phyloP scores from a whole-genome alignment of 495 filamentous ascomycete genomes.

The Penicillium cinerascens region DNA sequence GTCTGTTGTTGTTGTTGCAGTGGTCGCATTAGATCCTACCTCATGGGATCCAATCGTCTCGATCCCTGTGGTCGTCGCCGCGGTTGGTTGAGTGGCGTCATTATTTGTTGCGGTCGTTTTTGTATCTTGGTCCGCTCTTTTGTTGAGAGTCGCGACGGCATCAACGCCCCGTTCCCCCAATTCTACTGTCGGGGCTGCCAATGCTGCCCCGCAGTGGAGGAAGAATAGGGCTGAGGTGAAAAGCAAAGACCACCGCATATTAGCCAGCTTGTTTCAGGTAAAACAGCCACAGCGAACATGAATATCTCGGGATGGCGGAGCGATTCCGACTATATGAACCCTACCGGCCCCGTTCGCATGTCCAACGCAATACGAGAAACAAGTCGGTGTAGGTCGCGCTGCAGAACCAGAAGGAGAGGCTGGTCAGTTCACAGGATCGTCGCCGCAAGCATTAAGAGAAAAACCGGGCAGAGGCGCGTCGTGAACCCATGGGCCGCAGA shows the following conservation, averaged over 20 bases:
- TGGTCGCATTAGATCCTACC: constrained; percentile 5
- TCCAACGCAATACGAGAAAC: not conserved
- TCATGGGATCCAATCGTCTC: constrained; percentile 7
- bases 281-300: not conserved
- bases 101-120: constrained; percentile 13
- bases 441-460: not conserved
- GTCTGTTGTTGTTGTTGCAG: constrained; percentile 14
- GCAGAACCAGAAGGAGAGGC: not conserved
- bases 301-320: not conserved
- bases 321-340: not conserved
- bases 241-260: constrained; percentile 21
- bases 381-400: not conserved
- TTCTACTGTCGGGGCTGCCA: constrained; percentile 15
- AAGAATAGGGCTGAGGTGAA: constrained; percentile 8
- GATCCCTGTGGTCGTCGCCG: constrained; percentile 1
- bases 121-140: constrained; percentile 6
- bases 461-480: not conserved
- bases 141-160: constrained; percentile 1
- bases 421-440: not conserved
- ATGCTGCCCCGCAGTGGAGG: constrained; percentile 6
- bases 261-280: not conserved
- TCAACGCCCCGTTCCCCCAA: constrained; percentile 4
- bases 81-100: constrained; percentile 4
- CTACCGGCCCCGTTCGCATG: not conserved
- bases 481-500: constrained; percentile 4